These are phyloP conservation scores for Hippophae gyantsensis DNA, from an alignment of 306 rosid genomes.

Conservation along the genomic window DNA sequence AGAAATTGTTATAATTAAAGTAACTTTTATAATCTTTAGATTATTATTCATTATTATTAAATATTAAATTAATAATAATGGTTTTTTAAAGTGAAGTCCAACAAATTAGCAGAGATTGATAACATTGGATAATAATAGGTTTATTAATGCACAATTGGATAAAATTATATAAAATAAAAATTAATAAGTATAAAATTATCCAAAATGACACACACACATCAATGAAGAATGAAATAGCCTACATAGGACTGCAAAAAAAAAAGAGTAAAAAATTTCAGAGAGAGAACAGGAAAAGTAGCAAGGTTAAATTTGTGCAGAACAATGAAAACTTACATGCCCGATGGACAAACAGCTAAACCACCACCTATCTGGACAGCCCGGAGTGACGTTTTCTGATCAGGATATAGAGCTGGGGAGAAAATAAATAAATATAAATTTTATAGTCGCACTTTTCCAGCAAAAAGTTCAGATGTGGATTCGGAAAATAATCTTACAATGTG, in stretches of 20 bases:
- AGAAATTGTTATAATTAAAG: too few species aligned
- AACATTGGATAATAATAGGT: too few species aligned
- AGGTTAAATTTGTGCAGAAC: neutral
- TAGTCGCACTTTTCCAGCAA: neutral
- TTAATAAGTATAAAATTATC: too few species aligned
- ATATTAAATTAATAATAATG: too few species aligned
- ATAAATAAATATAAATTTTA: conserved; percentile 7
- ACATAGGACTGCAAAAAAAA: neutral
- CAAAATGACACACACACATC: too few species aligned
- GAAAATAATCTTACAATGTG: conserved; percentile 54
- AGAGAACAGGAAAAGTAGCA: neutral
- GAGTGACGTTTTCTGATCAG: conserved; percentile 64
- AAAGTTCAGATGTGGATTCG: conserved; percentile 13
- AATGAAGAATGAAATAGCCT: too few species aligned
- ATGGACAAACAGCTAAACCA: conserved; percentile 71
- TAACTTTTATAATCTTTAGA: too few species aligned
- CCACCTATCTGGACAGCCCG: conserved; percentile 78
- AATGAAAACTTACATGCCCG: conserved; percentile 53
- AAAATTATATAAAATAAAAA: too few species aligned
- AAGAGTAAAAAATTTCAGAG: neutral
- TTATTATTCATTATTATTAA: too few species aligned
- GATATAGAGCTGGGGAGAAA: conserved; percentile 48
- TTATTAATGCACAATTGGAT: too few species aligned
- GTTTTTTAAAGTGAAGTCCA: too few species aligned
- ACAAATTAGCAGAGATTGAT: too few species aligned